Percentiles rank a stretch among this genome's conserved stretches.
These are phyloP conservation scores for Zygosaccharomyces pseudobailii DNA, from an alignment of 1,139 yeast species.

Conservation along the genomic window DNA sequence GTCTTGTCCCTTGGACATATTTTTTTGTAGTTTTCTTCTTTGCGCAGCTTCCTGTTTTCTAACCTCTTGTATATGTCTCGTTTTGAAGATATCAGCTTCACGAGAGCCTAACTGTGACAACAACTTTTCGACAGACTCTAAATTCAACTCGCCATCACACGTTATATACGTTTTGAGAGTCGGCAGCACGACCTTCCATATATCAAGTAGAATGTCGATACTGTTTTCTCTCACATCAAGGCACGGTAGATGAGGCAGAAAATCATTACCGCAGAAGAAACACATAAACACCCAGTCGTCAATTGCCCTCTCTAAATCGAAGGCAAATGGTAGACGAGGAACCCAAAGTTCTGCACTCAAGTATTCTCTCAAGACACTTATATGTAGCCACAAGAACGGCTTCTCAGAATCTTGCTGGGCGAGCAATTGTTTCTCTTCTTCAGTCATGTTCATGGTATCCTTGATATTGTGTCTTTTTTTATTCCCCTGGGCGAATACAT, in stretches of 20 bases:
- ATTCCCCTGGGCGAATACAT: conserved; percentile 76
- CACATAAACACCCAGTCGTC: conserved; percentile 99
- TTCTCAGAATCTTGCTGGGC: conserved; percentile 60
- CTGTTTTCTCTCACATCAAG: conserved; percentile 94
- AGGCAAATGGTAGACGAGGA: conserved; percentile 65
- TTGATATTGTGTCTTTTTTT: conserved; percentile 41
- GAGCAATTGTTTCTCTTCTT: conserved; percentile 52
- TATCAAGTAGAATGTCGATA: conserved; percentile 69
- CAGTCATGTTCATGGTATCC: conserved; percentile 55
- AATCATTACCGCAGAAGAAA: conserved; percentile 98
- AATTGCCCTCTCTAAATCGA: conserved; percentile 89
- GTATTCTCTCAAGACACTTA: conserved; percentile 83
- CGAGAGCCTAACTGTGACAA: conserved; percentile 60
- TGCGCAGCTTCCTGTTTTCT: conserved; percentile 61
- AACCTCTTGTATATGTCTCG: conserved; percentile 61
- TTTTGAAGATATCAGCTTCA: conserved; percentile 76
- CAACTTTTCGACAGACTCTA: conserved; percentile 70
- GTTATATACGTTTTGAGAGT: conserved; percentile 72
- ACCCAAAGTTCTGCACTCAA: conserved; percentile 74
- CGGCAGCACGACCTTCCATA: conserved; percentile 78
- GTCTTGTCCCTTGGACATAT: conserved; percentile 58
- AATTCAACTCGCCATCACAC: conserved; percentile 77
- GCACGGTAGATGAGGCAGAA: conserved; percentile 93
- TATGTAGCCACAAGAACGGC: conserved; percentile 93
- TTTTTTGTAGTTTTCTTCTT: conserved; percentile 49